Conservation (phyloP, 2,329 filamentous ascomycete species). For the Myriosclerotinia curreyana region DNA sequence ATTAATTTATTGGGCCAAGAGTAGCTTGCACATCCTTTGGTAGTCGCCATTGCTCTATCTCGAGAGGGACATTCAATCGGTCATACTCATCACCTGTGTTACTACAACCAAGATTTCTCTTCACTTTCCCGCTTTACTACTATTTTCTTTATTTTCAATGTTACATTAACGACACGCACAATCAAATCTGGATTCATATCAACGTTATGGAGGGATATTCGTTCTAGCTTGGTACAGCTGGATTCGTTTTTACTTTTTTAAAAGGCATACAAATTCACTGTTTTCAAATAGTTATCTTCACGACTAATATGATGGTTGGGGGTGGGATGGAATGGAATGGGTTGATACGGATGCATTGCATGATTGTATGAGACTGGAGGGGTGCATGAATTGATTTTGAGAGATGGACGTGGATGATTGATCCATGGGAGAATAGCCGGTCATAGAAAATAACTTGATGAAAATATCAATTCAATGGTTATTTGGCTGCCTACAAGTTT, state of each 20-base stretch:
- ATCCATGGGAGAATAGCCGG: constrained; percentile 7
- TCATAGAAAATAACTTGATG: constrained; percentile 1
- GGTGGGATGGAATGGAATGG: constrained; percentile 19
- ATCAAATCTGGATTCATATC: constrained; percentile 20
- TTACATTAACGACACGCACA: constrained; percentile 15
- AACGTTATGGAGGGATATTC: constrained; percentile 14
- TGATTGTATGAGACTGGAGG: constrained; percentile 17
- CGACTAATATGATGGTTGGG: constrained; percentile 20
- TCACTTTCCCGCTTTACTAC: constrained; percentile 14
- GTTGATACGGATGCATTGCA: constrained; percentile 19
- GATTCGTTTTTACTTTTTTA: constrained; percentile 16
- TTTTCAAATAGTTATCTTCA: constrained; percentile 25
- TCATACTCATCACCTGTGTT: constrained; percentile 19
- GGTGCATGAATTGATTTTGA: constrained; percentile 15
- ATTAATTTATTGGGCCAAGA: constrained; percentile 16
- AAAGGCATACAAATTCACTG: constrained; percentile 21
- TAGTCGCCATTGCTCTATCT: constrained; percentile 1
- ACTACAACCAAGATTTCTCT: constrained; percentile 19
- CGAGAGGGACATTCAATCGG: not conserved
- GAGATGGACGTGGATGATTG: constrained; percentile 12
- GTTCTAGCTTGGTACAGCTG: constrained; percentile 13
- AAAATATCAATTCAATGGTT: constrained; percentile 15
- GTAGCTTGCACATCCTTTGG: constrained; percentile 19
- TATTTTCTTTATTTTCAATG: constrained; percentile 20
- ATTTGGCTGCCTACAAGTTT: not conserved